Conservation (phyloP, 129 eudicot species). For the Sambucus nigra region DNA sequence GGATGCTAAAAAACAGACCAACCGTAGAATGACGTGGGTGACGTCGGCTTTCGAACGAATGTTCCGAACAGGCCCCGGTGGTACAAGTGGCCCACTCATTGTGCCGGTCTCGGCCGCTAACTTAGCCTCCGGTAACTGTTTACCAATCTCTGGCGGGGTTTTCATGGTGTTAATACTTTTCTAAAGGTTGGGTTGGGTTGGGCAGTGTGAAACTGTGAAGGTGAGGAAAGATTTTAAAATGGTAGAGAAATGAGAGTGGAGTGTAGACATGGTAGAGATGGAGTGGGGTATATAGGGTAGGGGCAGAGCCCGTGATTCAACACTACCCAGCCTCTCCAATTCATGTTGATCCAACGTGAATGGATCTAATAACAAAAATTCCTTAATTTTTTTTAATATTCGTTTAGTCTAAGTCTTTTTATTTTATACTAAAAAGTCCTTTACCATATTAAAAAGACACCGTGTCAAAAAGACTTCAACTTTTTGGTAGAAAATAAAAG, state of each 20-base stretch:
- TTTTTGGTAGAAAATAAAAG: too few relatives aligned
- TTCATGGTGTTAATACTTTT: conserved; percentile 17
- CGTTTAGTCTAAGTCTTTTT: too few relatives aligned
- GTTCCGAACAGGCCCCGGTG: conserved; percentile 3
- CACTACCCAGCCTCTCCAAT: neutral
- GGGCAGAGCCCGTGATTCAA: neutral
- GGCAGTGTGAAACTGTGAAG: neutral
- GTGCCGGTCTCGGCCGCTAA: conserved; percentile 19
- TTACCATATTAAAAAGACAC: too few relatives aligned
- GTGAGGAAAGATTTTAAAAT: too few relatives aligned
- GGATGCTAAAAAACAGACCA: conserved; percentile 41
- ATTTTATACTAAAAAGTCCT: too few relatives aligned
- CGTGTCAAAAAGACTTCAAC: too few relatives aligned
- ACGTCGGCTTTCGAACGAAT: conserved; percentile 25
- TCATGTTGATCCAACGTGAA: too few relatives aligned
- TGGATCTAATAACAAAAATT: too few relatives aligned
- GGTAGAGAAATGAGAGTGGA: conserved; percentile 9
- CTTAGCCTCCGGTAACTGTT: conserved; percentile 32
- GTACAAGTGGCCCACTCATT: conserved; percentile 13
- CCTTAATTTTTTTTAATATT: too few relatives aligned
- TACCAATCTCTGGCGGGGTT: conserved; percentile 22
- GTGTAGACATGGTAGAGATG: neutral
- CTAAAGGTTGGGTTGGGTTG: neutral
- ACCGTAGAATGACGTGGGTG: conserved; percentile 34
- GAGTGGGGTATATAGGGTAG: neutral